phyloP scores from a whole-genome alignment of 2,329 filamentous ascomycete genomes.

The Harringtonia lauricola region DNA sequence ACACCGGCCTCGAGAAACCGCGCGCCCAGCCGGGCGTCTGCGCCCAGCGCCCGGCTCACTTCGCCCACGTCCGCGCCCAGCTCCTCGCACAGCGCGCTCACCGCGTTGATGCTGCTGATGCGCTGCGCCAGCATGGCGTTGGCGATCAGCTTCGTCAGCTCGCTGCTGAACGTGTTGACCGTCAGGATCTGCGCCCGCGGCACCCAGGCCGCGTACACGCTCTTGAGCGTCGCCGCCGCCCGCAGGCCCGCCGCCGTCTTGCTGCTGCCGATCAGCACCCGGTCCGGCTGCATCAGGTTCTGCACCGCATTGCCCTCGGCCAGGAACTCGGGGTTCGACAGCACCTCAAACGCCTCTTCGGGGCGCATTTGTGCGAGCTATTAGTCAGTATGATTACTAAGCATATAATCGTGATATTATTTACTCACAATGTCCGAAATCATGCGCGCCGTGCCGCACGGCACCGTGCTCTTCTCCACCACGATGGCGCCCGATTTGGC shows the following conservation, averaged over 20 bases:
- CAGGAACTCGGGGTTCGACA: slow-evolving; percentile 4
- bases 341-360: slow-evolving; percentile 1
- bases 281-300: slow-evolving; percentile 2
- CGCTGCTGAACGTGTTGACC: slow-evolving; percentile 4
- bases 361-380: slow-evolving; percentile 1
- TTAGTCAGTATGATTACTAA: neutral
- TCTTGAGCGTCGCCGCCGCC: neutral
- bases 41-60: slow-evolving; percentile 2
- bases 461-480: slow-evolving; percentile 5
- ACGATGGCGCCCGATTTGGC: slow-evolving; percentile 3
- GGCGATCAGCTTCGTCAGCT: slow-evolving; percentile 5
- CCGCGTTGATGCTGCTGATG: slow-evolving; percentile 7
- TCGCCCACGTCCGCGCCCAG: slow-evolving; percentile 1
- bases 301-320: slow-evolving; percentile 3
- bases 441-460: slow-evolving; percentile 3
- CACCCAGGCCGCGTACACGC: slow-evolving; percentile 4
- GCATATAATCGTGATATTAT: too few relatives aligned
- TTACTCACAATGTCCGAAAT: slow-evolving; percentile 1
- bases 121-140: slow-evolving; percentile 6
- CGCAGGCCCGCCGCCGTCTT: neutral
- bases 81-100: slow-evolving; percentile 4
- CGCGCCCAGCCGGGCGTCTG: slow-evolving; percentile 3
- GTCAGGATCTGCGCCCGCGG: neutral
- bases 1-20: slow-evolving; percentile 2
- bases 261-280: slow-evolving; percentile 3